Evolutionary conservation across 2,329 filamentous ascomycete species (phyloP).

Genomic region (Phaeosphaeria sp.): DNA sequence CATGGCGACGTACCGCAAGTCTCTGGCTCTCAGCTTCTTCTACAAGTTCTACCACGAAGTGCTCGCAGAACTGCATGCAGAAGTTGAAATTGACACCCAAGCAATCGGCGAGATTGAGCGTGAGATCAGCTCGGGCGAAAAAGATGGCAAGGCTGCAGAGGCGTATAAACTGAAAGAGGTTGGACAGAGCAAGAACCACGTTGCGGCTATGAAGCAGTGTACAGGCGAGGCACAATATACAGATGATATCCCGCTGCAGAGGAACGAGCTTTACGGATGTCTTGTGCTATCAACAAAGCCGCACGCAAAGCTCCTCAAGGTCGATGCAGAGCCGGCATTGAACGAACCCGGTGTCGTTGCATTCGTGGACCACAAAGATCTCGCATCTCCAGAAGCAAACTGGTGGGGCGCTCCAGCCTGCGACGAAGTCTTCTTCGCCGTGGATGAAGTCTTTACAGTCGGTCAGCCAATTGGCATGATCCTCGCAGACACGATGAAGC

Average conservation of each 20-base stretch:
- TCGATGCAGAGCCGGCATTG: slow-evolving; percentile 77
- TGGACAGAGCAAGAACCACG: slow-evolving; percentile 84
- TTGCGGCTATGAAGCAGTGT: slow-evolving; percentile 90
- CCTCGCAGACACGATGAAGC: slow-evolving; percentile 77
- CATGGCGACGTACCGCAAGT: slow-evolving; percentile 96
- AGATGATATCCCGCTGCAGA: slow-evolving; percentile 86
- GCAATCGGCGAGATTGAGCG: slow-evolving; percentile 85
- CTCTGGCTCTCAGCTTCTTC: slow-evolving; percentile 90
- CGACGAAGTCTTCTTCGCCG: slow-evolving; percentile 91
- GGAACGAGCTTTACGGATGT: slow-evolving; percentile 88
- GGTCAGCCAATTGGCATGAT: slow-evolving; percentile 94
- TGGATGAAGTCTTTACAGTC: slow-evolving; percentile 85
- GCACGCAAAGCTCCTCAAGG: slow-evolving; percentile 80
- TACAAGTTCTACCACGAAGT: slow-evolving; percentile 96
- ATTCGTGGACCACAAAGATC: slow-evolving; percentile 81
- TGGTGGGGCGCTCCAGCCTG: slow-evolving; percentile 86
- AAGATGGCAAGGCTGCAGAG: slow-evolving; percentile 75
- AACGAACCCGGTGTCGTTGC: slow-evolving; percentile 86
- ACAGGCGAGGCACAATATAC: slow-evolving; percentile 96
- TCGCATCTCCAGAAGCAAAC: slow-evolving; percentile 81
- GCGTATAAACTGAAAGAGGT: slow-evolving; percentile 84
- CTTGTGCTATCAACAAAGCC: slow-evolving; percentile 88
- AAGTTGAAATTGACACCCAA: slow-evolving; percentile 69
- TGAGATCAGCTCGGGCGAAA: slow-evolving; percentile 77
- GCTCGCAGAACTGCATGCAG: slow-evolving; percentile 66